phyloP scores from a whole-genome alignment of 441 rosid genomes.

The Erysimum cheiri region DNA sequence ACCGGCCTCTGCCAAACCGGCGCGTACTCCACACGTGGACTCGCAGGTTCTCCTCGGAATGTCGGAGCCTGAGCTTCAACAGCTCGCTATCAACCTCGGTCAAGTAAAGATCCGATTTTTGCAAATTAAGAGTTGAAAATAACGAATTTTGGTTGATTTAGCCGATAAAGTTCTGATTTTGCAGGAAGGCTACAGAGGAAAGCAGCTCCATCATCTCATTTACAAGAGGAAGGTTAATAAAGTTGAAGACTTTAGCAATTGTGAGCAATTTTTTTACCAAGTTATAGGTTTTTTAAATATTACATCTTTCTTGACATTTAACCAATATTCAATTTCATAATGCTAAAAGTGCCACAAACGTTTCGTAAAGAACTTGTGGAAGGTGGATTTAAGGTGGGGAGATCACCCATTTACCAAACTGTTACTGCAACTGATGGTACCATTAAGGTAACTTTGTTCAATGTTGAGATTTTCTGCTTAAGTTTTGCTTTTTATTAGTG shows the following conservation, averaged over 20 bases:
- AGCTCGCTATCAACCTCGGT: constrained; percentile 75
- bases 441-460: constrained; percentile 61
- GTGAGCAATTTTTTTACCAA: constrained; percentile 55
- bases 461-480: constrained; percentile 13
- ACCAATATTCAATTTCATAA: background rate
- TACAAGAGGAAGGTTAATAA: constrained; percentile 83
- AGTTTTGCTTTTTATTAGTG: constrained; percentile 6
- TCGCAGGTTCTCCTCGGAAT: constrained; percentile 80
- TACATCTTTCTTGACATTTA: constrained; percentile 8
- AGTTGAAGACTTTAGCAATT: constrained; percentile 75
- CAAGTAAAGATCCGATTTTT: constrained; percentile 55
- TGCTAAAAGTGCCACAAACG: constrained; percentile 71
- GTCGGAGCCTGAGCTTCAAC: constrained; percentile 87
- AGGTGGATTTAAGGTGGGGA: constrained; percentile 85
- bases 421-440: constrained; percentile 96
- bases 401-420: constrained; percentile 68
- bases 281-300: background rate
- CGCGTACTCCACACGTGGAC: constrained; percentile 55
- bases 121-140: background rate
- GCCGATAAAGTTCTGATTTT: constrained; percentile 13
- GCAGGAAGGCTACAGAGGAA: constrained; percentile 89
- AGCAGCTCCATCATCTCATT: constrained; percentile 82
- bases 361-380: constrained; percentile 79
- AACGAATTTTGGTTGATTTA: background rate
- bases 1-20: constrained; percentile 35